Evolutionary conservation across 106 monocot genomes (phyloP), one percentile per base, ranked within the genome.

Genomic region (Acorus calamus): DNA sequence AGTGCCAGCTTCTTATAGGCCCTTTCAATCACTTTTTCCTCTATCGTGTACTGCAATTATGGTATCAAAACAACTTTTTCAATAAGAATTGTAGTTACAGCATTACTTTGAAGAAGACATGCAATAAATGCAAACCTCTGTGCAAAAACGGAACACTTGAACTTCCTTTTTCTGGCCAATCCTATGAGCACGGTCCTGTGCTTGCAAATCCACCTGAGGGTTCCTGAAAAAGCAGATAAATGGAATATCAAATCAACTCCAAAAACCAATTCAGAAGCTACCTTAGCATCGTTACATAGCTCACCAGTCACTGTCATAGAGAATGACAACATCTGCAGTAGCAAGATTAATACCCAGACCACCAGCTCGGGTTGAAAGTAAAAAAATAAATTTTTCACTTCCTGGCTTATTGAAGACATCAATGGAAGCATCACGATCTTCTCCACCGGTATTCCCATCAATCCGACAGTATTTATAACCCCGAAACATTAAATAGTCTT

Each of bases 111-210:
- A 28, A 28, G 28, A 28, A 28, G 28, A 28, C 28, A 28, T 28
- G 28, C n/a, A 28, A 28, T 28, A 28, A 28, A 28, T 28, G 8
- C 43, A 59, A 63, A 88, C 91, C 96, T 91, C 91, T 4, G 87
- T 86, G 71, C 91, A 91, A 63, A 91, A 91, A 8, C 96, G 85
- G 71, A 96, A 96, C 49, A 96, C 91, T 85, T 87, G 89, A 61
- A 89, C 94, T 90, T 90, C 89, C 77, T 90, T 90, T 80, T 82
- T 90, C 65, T 89, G 94, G 14, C 93, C 93, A 81, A 94, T 94
- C 45, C 93, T 79, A 57, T 94, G 93, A 42, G 93, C 93, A 65
- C 93, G 86, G 70, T 94, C 93, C 74, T 94, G 89, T 53, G 93
- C 93, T 82, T 94, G 93, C 55, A 90, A 69, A 78, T 94, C 89